Conservation (phyloP, 1,284 basidiomycete genomes). For the Cutaneotrichosporon cyanovorans region DNA sequence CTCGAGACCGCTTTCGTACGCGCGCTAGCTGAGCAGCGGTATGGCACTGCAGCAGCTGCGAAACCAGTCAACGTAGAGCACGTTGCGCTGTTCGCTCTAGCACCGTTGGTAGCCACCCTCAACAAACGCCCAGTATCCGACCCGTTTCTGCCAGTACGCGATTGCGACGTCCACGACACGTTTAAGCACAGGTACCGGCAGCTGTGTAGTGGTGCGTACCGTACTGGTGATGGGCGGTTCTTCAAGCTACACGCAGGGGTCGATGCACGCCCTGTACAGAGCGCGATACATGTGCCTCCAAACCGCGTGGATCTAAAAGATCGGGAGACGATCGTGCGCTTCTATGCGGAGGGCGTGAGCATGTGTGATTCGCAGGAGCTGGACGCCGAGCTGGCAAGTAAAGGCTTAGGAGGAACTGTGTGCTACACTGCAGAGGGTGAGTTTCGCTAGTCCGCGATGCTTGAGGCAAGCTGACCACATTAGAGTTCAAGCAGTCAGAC, state of each 20-base stretch:
- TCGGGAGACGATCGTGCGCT: constrained; percentile 1
- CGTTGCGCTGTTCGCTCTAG: constrained; percentile 8
- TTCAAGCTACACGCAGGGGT: constrained; percentile 9
- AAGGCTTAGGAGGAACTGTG: constrained; percentile 5
- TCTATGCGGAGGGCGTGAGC: constrained; percentile 7
- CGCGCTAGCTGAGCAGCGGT: constrained; percentile 6
- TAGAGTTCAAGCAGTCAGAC: constrained; percentile 9
- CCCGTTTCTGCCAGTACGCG: background rate
- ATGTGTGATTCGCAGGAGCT: constrained; percentile 6
- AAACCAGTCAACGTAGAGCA: constrained; percentile 7
- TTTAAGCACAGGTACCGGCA: constrained; percentile 5
- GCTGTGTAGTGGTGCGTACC: constrained; percentile 7
- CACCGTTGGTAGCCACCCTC: background rate
- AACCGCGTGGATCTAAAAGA: background rate
- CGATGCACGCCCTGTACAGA: constrained; percentile 3
- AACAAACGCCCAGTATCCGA: constrained; percentile 1
- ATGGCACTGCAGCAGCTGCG: background rate
- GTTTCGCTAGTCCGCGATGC: no score
- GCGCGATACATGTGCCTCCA: constrained; percentile 1
- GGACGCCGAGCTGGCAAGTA: constrained; percentile 1
- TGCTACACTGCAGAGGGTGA: constrained; percentile 8
- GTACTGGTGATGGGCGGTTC: constrained; percentile 8
- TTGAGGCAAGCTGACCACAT: no score
- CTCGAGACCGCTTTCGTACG: constrained; percentile 11
- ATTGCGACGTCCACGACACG: constrained; percentile 1